Evolutionary conservation across 202 grass and related monocot genomes (phyloP), one percentile per base, ranked within the genome.

Genomic region (Bolboschoenoplectus hybrid): DNA sequence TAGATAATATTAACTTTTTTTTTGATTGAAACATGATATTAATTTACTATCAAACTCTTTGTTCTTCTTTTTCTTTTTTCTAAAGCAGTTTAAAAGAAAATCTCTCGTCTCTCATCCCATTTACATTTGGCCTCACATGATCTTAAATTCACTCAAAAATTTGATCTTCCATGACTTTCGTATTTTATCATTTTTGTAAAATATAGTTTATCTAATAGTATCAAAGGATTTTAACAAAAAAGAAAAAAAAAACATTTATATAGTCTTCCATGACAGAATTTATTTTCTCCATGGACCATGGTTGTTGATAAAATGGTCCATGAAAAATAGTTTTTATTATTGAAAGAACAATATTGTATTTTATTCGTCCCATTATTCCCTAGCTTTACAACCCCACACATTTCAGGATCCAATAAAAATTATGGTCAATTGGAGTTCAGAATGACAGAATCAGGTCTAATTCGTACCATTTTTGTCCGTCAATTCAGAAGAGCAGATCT

Each of bases 41-140:
- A n/a, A 71, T 45, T 71, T 71, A 17, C 40, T 45, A 39, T 44
- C 40, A 44, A 0, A 45, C 38, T n/a, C 38, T 68, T 40, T 71
- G 45, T 45, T 71, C 13, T 45, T 45, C 11, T 67, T 40, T 3
- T 6, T 40, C 40, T 36, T 65, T 26, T 26, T 26, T 26, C 63
- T 65, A 34, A 65, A 36, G 63, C 32, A 65, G 8, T 11, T 65
- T 65, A 65, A 65, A 11, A 12, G 26, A 19, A 6, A 65, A 65
- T 12, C 19, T 65, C 63, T 35, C 63, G 32, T 65, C 26, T 12
- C 32, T 65, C 68, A 35, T 9, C 66, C 26, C 39, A 11, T 10
- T 72, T 16, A 72, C 68, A 72, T 38, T 72, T 72, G 68, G 26
- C 32, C 68, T 72, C 68, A 72, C 68, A 72, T 72, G 68, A 72